Evolutionary conservation across 2,329 filamentous ascomycete genomes (phyloP), one percentile per base, ranked within the genome.

Genomic region (Leptosphaerulina australis): DNA sequence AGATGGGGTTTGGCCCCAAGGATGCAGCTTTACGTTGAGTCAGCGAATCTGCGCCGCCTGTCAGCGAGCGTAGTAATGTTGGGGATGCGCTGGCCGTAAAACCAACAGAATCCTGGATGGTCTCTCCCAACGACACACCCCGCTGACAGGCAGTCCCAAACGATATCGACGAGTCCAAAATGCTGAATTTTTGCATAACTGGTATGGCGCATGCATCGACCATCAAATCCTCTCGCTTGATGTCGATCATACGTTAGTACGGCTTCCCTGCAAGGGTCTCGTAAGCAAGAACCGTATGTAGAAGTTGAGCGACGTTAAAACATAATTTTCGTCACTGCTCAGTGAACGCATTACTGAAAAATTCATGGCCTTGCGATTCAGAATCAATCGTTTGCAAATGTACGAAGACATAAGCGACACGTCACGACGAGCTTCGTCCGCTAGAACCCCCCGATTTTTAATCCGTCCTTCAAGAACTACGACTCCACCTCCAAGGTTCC

Each of bases 241-340:
- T 12, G 41, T 33, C 36, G 48, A 51, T 51, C 48, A 46, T 31
- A 43, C 48, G 26, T n/a, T 21, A 28, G 33, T 15, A 15, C 15
- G 14, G 25, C 20, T 33, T 26, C 12, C 12, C 7, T 25, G 7
- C n/a, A 31, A 20, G 15, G 26, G 2, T 17, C 11, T 21, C 25
- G 24, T 2, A 12, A 25, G 5, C 21, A 38, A 30, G 20, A 30
- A 8, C 29, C 48, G 37, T n/a, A 36, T 51, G 31, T 22, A 21
- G 41, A 46, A 38, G 37, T 29, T n/a, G 15, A 38, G 15, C 33
- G 48, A 46, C 41, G 37, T 45, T 10, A 24, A 33, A 14, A 17
- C 30, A 22, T 25, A 29, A 21, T 17, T 37, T 17, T 25, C 36
- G 33, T 41, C 29, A 18, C 14, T 22, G 17, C 8, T n/a, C 14